These are phyloP conservation scores for Neofusicoccum kwambonambiense DNA, from an alignment of 2,329 filamentous ascomycete species.

Conservation along the genomic window DNA sequence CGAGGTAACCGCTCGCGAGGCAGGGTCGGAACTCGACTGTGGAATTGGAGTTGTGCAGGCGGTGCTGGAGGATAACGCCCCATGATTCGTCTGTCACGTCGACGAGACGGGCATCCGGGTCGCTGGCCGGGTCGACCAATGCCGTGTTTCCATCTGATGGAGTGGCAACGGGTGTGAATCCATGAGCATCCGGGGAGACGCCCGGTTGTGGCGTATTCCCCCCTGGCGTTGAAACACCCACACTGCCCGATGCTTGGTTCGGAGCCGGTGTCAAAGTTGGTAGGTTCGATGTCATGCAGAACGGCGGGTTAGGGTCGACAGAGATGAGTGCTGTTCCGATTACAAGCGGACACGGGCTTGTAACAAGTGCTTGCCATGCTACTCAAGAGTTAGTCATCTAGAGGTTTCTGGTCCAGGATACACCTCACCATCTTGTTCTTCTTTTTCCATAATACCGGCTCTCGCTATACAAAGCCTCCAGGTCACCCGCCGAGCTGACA, in stretches of 20 bases:
- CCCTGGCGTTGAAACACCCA: conserved; percentile 10
- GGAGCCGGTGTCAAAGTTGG: conserved; percentile 21
- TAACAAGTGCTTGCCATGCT: conserved; percentile 37
- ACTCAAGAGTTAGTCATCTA: background rate
- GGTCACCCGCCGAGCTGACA: conserved; percentile 66
- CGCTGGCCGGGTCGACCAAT: conserved; percentile 46
- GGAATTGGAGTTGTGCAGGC: conserved; percentile 38
- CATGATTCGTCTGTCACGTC: conserved; percentile 74
- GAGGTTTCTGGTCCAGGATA: background rate
- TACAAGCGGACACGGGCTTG: conserved; percentile 36
- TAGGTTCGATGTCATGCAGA: conserved; percentile 60
- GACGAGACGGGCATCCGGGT: conserved; percentile 67
- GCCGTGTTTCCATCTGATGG: conserved; percentile 49
- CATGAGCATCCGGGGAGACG: conserved; percentile 35
- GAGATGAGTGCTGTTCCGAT: conserved; percentile 56
- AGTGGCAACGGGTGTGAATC: conserved; percentile 65
- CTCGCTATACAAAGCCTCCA: conserved; percentile 78
- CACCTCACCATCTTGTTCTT: conserved; percentile 58
- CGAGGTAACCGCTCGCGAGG: conserved; percentile 43
- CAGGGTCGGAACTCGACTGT: conserved; percentile 35
- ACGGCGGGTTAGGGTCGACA: conserved; percentile 63
- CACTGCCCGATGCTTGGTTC: conserved; percentile 16
- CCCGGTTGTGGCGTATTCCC: conserved; percentile 37
- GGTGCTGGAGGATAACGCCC: conserved; percentile 69
- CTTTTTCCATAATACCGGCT: conserved; percentile 64